Conservation (phyloP, 129 eudicot genomes). For the Glebionis coronaria region DNA sequence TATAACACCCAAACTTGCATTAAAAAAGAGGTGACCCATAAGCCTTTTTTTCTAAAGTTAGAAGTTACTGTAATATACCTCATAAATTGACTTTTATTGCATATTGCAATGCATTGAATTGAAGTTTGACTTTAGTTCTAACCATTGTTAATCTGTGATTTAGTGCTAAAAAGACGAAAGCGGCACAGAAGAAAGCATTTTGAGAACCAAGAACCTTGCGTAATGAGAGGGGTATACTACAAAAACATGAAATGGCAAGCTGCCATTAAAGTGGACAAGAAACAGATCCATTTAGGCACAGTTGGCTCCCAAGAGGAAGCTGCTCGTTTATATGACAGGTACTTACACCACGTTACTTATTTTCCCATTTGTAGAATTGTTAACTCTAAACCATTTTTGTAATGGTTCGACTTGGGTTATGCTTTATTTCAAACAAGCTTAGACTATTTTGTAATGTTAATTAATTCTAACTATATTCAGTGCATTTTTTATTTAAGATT, state of each 20-base stretch:
- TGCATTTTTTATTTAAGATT: not conserved
- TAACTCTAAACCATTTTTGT: not conserved
- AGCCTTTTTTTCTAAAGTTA: not conserved
- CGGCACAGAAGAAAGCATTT: conserved; percentile 77
- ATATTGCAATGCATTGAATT: not conserved
- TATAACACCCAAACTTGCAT: not conserved
- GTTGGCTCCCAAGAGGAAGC: conserved; percentile 97
- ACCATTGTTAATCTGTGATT: conserved; percentile 1
- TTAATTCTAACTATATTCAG: too few relatives aligned
- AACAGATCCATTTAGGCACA: conserved; percentile 98
- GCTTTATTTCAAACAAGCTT: not conserved
- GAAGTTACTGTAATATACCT: not conserved
- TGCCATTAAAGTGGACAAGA: conserved; percentile 95
- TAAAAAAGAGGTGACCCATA: not conserved
- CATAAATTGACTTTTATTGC: not conserved
- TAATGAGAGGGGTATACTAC: conserved; percentile 89
- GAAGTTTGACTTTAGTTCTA: conserved; percentile 5
- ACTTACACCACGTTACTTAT: not conserved
- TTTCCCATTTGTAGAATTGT: not conserved
- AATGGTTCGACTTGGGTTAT: not conserved
- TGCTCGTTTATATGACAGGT: conserved; percentile 97
- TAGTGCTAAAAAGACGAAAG: conserved; percentile 86
- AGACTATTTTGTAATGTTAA: too few relatives aligned
- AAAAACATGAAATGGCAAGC: conserved; percentile 99
- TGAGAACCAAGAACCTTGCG: conserved; percentile 74